Percentiles rank a stretch among this genome's conserved stretches.
These are phyloP conservation scores for Aeminium ludgeri DNA, from an alignment of 495 filamentous ascomycete species.

Conservation along the genomic window DNA sequence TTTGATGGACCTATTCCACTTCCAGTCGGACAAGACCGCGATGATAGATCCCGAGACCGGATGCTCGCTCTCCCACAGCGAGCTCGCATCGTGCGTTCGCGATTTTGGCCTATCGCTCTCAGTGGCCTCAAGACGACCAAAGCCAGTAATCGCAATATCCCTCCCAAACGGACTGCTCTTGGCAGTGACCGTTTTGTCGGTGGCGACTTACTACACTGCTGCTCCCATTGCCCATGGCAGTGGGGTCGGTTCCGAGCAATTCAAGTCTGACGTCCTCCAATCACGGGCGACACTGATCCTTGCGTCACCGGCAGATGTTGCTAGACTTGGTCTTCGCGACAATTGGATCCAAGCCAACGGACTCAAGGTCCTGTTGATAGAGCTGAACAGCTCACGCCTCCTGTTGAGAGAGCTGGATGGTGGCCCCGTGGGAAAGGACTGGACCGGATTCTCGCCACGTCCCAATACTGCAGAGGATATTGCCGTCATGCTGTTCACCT, in stretches of 20 bases:
- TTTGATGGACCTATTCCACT: neutral
- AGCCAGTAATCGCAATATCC: constrained; percentile 24
- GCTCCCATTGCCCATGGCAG: constrained; percentile 22
- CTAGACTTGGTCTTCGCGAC: constrained; percentile 2
- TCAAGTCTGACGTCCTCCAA: constrained; percentile 10
- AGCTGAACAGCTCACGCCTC: constrained; percentile 1
- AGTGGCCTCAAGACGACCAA: neutral
- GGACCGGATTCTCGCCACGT: neutral
- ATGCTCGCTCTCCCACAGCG: neutral
- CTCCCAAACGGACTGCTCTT: constrained; percentile 25
- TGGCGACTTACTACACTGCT: constrained; percentile 22
- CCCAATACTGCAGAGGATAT: constrained; percentile 19
- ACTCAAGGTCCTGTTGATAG: constrained; percentile 4
- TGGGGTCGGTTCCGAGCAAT: constrained; percentile 17
- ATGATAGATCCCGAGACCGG: constrained; percentile 3
- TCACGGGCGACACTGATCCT: constrained; percentile 2
- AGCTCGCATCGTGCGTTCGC: neutral
- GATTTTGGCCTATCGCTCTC: neutral
- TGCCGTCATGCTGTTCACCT: constrained; percentile 31
- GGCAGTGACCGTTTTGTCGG: constrained; percentile 19
- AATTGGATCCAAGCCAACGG: constrained; percentile 2
- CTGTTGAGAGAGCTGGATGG: neutral
- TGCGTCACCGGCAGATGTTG: constrained; percentile 3
- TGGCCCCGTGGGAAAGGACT: neutral
- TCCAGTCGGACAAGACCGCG: neutral